Evolutionary conservation across 192 early-diverging fungal species (phyloP).

Genomic region (Linnemannia elongata): DNA sequence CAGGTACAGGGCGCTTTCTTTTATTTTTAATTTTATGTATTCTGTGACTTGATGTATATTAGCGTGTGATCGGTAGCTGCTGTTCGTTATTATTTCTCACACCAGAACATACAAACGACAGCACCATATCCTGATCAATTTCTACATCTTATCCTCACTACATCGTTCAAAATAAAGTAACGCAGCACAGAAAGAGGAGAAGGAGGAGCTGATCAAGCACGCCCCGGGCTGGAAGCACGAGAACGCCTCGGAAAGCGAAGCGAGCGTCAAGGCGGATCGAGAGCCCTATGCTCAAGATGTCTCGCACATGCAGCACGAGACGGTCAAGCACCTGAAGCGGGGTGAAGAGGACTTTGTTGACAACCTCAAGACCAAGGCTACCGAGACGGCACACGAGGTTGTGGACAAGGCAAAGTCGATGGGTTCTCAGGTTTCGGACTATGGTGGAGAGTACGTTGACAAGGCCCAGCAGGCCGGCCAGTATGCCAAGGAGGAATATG

Average conservation of each 20-base stretch:
- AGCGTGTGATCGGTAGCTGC: neutral
- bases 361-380: conserved; percentile 17
- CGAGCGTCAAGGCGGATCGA: conserved; percentile 41
- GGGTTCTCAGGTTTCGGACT: neutral
- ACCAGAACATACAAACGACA: neutral
- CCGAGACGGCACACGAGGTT: neutral
- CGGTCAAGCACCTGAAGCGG: conserved; percentile 20
- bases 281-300: conserved; percentile 21
- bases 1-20: conserved; percentile 6
- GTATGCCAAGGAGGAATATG: neutral
- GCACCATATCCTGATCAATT: neutral
- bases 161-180: neutral
- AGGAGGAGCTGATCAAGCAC: conserved; percentile 23
- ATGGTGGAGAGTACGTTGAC: neutral
- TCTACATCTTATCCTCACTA: neutral
- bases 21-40: neutral
- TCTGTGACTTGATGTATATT: neutral
- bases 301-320: conserved; percentile 26
- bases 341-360: neutral
- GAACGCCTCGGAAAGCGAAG: conserved; percentile 40
- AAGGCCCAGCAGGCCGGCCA: neutral
- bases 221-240: conserved; percentile 46
- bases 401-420: conserved; percentile 8
- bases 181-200: neutral
- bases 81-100: neutral